Conservation (phyloP, 2,329 filamentous ascomycete species). For the Botryotinia narcissicola region DNA sequence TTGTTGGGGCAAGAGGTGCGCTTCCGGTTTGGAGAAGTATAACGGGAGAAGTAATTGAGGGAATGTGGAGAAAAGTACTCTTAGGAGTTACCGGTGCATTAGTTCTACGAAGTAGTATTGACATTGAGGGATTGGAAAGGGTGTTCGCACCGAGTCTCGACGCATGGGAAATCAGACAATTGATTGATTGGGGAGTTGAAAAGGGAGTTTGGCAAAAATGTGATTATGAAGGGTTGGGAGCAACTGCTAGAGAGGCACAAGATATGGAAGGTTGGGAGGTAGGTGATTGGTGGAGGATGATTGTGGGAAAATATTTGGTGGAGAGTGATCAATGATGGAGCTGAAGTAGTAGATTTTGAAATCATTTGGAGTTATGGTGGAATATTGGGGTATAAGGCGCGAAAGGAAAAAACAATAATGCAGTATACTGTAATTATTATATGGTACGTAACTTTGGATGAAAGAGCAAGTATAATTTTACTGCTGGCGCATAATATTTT, state of each 20-base stretch:
- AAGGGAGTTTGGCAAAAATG: slow-evolving; percentile 40
- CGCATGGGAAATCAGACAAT: slow-evolving; percentile 58
- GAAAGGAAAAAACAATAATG: background rate
- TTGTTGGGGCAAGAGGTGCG: slow-evolving; percentile 46
- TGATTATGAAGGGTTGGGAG: slow-evolving; percentile 6
- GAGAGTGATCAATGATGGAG: background rate
- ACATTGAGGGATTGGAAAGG: slow-evolving; percentile 51
- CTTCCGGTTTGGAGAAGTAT: slow-evolving; percentile 74
- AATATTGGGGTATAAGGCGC: background rate
- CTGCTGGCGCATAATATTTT: background rate
- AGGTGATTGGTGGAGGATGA: slow-evolving; percentile 68
- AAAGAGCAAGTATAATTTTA: background rate
- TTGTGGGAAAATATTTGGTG: slow-evolving; percentile 42
- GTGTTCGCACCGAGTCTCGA: slow-evolving; percentile 59
- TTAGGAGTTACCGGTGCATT: slow-evolving; percentile 61
- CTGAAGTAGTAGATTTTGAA: background rate
- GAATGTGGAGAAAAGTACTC: slow-evolving; percentile 63
- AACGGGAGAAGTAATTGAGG: slow-evolving; percentile 55
- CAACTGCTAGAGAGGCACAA: slow-evolving; percentile 28
- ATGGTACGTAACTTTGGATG: background rate
- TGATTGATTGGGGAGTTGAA: slow-evolving; percentile 57
- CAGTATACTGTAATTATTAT: background rate
- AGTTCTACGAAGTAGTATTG: slow-evolving; percentile 59
- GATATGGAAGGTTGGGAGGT: slow-evolving; percentile 43
- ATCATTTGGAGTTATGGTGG: background rate